Conservation (phyloP, 2,329 filamentous ascomycete genomes). For the Aplosporella prunicola region DNA sequence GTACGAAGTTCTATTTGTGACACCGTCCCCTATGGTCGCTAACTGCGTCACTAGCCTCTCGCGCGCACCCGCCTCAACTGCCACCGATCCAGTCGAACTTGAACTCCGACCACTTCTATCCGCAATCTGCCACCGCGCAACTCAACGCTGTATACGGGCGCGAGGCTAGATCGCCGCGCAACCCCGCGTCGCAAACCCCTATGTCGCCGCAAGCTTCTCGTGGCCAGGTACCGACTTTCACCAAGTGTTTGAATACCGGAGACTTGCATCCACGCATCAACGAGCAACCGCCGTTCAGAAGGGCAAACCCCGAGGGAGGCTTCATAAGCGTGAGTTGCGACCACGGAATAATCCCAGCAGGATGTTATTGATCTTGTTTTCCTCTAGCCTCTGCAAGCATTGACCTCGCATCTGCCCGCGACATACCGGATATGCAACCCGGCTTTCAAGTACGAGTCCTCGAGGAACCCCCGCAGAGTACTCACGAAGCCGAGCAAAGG, state of each 20-base stretch:
- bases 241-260: slow-evolving; percentile 59
- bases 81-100: slow-evolving; percentile 66
- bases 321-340: slow-evolving; percentile 76
- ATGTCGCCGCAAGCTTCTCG: slow-evolving; percentile 38
- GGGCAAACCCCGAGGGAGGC: slow-evolving; percentile 91
- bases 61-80: slow-evolving; percentile 56
- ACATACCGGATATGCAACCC: slow-evolving; percentile 99
- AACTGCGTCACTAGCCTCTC: slow-evolving; percentile 24
- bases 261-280: slow-evolving; percentile 80
- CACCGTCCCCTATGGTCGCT: slow-evolving; percentile 15
- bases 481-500: slow-evolving; percentile 98
- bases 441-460: slow-evolving; percentile 97
- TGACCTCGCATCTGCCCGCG: slow-evolving; percentile 84
- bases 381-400: slow-evolving; percentile 79
- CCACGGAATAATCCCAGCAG: background rate
- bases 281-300: slow-evolving; percentile 76
- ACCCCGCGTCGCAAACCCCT: slow-evolving; percentile 41
- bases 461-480: slow-evolving; percentile 87
- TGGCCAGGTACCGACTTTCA: slow-evolving; percentile 78
- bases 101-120: slow-evolving; percentile 60
- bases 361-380: slow-evolving; percentile 14
- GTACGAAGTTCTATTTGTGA: slow-evolving; percentile 28
- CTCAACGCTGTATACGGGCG: slow-evolving; percentile 58
- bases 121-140: slow-evolving; percentile 58
- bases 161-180: slow-evolving; percentile 42